These are phyloP conservation scores for Chalaropsis thielavioides DNA, from an alignment of 2,329 filamentous ascomycete genomes.

Conservation along the genomic window DNA sequence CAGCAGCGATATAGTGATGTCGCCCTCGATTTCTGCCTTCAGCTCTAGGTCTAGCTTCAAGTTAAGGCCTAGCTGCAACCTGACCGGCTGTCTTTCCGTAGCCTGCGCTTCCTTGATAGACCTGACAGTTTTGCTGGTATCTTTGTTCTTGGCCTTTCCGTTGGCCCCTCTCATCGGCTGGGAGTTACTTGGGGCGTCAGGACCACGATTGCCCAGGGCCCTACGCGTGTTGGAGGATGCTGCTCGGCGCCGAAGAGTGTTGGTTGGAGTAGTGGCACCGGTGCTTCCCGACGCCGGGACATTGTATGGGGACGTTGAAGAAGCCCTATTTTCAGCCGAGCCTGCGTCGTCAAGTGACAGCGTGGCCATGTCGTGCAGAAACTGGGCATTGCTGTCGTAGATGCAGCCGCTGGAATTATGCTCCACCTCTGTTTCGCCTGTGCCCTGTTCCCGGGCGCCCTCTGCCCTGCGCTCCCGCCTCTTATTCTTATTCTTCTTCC, in stretches of 20 bases:
- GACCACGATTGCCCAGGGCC: slow-evolving; percentile 4
- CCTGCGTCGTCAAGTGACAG: too few species aligned
- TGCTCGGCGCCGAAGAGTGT: too few species aligned
- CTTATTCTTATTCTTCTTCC: neutral
- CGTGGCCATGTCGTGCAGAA: too few species aligned
- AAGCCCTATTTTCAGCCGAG: too few species aligned
- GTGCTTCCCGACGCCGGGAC: neutral
- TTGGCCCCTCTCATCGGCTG: neutral
- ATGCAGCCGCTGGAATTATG: neutral
- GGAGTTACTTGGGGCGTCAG: neutral
- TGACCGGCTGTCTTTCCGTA: slow-evolving; percentile 16
- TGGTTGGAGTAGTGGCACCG: too few species aligned
- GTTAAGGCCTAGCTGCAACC: slow-evolving; percentile 55
- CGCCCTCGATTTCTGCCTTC: slow-evolving; percentile 63
- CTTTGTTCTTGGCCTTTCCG: slow-evolving; percentile 5
- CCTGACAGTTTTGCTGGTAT: neutral
- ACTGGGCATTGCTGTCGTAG: neutral
- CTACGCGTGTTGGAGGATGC: too few species aligned
- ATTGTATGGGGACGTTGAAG: neutral
- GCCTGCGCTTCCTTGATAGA: neutral
- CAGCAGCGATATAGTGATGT: slow-evolving; percentile 57
- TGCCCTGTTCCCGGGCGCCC: neutral
- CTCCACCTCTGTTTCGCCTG: neutral
- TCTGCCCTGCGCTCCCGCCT: neutral
- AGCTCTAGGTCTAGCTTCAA: slow-evolving; percentile 64